Percentiles rank a stretch among this genome's conserved stretches.
Conservation (phyloP, 768 basidiomycete genomes). For the Phlebiopsis gigantea region DNA sequence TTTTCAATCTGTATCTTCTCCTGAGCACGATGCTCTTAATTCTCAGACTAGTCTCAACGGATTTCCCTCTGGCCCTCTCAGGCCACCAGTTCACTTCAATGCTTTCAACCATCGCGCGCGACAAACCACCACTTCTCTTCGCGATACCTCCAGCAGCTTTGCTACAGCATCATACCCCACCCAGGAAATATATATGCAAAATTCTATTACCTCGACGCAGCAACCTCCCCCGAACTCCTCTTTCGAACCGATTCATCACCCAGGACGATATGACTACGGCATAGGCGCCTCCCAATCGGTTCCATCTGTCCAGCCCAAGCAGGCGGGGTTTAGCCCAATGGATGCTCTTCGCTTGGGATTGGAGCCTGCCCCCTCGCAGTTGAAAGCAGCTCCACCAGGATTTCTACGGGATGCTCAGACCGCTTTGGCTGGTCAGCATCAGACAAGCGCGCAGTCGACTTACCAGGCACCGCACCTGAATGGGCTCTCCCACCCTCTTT, state of each 20-base stretch:
- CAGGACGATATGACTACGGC: slow-evolving; percentile 30
- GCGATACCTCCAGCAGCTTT: slow-evolving; percentile 27
- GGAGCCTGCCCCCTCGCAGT: slow-evolving; percentile 19
- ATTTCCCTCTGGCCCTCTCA: slow-evolving; percentile 30
- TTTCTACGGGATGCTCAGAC: slow-evolving; percentile 25
- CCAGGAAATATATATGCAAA: slow-evolving; percentile 21
- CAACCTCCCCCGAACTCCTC: slow-evolving; percentile 21
- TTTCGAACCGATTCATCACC: slow-evolving; percentile 20
- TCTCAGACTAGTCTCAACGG: slow-evolving; percentile 28
- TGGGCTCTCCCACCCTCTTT: slow-evolving; percentile 31
- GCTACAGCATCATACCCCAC: slow-evolving; percentile 19
- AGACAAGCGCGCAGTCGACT: slow-evolving; percentile 24
- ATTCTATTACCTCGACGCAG: slow-evolving; percentile 31
- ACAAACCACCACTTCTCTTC: slow-evolving; percentile 26
- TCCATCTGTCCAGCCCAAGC: slow-evolving; percentile 12
- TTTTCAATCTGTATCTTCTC: slow-evolving; percentile 28
- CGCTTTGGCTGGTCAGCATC: slow-evolving; percentile 28
- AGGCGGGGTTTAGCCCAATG: slow-evolving; percentile 14
- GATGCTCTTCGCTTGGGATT: slow-evolving; percentile 20
- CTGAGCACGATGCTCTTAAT: slow-evolving; percentile 29
- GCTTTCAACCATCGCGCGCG: slow-evolving; percentile 30
- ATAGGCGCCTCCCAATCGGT: slow-evolving; percentile 19
- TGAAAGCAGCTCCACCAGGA: slow-evolving; percentile 9
- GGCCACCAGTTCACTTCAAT: slow-evolving; percentile 28
- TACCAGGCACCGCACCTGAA: slow-evolving; percentile 33